These are phyloP conservation scores for Cyclanthera cordifolia DNA, from an alignment of 306 rosid species.

Conservation along the genomic window DNA sequence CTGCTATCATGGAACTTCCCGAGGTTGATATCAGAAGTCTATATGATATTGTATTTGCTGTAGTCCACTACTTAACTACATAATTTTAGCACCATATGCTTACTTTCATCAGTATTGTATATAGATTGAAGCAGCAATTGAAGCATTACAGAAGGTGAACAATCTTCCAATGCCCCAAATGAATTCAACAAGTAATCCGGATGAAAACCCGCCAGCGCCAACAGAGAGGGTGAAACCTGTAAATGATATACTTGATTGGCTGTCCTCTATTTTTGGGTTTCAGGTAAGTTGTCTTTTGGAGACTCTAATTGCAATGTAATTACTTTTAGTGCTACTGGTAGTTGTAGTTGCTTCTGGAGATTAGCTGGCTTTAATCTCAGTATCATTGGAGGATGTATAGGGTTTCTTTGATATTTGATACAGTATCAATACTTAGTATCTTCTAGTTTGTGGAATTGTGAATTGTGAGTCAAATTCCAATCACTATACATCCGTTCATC, in stretches of 20 bases:
- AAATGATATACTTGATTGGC: conserved; percentile 86
- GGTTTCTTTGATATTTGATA: conserved; percentile 7
- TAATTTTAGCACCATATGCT: background rate
- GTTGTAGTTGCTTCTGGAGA: background rate
- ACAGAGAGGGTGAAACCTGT: conserved; percentile 46
- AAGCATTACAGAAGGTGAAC: conserved; percentile 46
- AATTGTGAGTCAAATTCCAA: background rate
- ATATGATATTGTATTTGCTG: background rate
- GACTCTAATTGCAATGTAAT: conserved; percentile 6
- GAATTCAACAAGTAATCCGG: conserved; percentile 22
- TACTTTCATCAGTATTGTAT: conserved; percentile 10
- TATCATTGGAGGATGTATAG: background rate
- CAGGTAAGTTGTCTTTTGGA: conserved; percentile 45
- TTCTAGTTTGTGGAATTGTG: background rate
- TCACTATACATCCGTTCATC: background rate
- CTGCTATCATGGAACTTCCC: conserved; percentile 75
- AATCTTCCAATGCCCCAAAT: conserved; percentile 67
- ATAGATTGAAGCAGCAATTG: conserved; percentile 71
- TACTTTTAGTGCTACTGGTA: background rate
- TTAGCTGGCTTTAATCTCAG: background rate
- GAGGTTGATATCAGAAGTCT: conserved; percentile 40
- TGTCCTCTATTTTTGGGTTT: conserved; percentile 69
- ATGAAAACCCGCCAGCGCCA: conserved; percentile 27
- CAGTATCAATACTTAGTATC: background rate
- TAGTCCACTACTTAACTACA: background rate